Conservation (phyloP, 495 filamentous ascomycete species). For the Evernia prunastri region DNA sequence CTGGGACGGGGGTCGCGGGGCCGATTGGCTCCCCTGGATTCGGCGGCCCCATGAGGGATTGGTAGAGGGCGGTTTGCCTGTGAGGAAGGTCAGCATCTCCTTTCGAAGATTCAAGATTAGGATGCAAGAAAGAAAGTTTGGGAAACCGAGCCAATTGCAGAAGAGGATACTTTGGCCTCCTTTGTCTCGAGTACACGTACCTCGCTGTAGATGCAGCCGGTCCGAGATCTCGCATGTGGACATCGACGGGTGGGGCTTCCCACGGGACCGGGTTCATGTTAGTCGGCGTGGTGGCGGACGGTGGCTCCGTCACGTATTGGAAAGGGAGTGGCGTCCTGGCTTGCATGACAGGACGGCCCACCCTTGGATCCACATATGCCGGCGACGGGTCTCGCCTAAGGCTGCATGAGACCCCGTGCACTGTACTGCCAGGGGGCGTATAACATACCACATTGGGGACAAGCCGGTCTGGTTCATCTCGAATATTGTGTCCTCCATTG, state of each 20-base stretch:
- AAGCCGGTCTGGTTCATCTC: not conserved
- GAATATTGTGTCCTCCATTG: not conserved
- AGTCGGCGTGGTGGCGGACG: not conserved
- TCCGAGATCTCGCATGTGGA: not conserved
- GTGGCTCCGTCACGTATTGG: not conserved
- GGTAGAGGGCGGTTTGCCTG: not conserved
- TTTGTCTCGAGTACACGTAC: not conserved
- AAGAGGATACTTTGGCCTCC: not conserved
- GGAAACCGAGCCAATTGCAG: not conserved
- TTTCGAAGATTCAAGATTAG: too few species aligned
- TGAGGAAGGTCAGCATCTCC: not conserved
- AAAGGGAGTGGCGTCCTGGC: not conserved
- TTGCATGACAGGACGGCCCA: not conserved
- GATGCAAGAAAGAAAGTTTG: not conserved
- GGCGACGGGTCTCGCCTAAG: not conserved
- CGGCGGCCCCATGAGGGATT: not conserved
- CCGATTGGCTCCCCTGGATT: not conserved
- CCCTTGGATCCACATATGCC: not conserved
- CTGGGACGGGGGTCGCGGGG: not conserved
- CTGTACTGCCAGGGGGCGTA: rapidly evolving
- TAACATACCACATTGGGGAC: conserved; percentile 3
- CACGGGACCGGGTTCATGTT: not conserved
- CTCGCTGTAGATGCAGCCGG: not conserved
- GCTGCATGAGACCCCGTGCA: not conserved
- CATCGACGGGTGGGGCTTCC: not conserved